Evolutionary conservation across 2,329 filamentous ascomycete species (phyloP), one percentile per base, ranked within the genome.

Genomic region (Pseudogymnoascus sp.): DNA sequence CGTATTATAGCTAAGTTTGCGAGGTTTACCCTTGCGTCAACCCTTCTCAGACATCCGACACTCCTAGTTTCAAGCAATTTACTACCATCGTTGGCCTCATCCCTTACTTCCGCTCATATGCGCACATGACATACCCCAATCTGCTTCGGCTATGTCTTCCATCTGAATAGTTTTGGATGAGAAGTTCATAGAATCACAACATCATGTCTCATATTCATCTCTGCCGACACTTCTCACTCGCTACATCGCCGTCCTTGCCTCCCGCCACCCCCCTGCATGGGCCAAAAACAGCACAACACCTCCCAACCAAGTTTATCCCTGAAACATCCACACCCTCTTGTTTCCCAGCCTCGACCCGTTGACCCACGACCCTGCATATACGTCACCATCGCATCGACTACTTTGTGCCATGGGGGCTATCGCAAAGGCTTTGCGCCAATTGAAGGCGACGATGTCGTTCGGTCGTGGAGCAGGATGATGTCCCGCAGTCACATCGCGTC

Each of bases 291-390:
- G 49, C 49, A 55, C 29, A 8, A 33, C 49, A 55, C 29, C 26
- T n/a, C n/a, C n/a, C 35, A 35, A 55, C 29, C 49, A 55, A 55
- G 49, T 33, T 55, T 55, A 55, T 55, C 49, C 49, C 49, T 55
- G 29, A 35, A 21, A 55, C 49, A 33, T 55, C 49, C 29, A 55
- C 49, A 55, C 49, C 49, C n/a, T 55, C 29, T 55, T 55, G 49
- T 21, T 55, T 21, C 49, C 49, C 49, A 55, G 49, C 49, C 49
- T 55, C 16, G 49, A 33, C 49, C 49, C 49, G 49, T 55, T 8
- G 49, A 33, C 49, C 49, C 49, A 55, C 49, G 49, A 55, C 49
- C 49, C 49, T 55, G 49, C 49, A 55, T 33, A 33, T 55, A 55
- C 49, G 49, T 55, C 49, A 55, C 49, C 16, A 55, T 55, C 29